These are phyloP conservation scores for Monosporozyma solicola DNA, from an alignment of 805 yeast species.

Conservation along the genomic window DNA sequence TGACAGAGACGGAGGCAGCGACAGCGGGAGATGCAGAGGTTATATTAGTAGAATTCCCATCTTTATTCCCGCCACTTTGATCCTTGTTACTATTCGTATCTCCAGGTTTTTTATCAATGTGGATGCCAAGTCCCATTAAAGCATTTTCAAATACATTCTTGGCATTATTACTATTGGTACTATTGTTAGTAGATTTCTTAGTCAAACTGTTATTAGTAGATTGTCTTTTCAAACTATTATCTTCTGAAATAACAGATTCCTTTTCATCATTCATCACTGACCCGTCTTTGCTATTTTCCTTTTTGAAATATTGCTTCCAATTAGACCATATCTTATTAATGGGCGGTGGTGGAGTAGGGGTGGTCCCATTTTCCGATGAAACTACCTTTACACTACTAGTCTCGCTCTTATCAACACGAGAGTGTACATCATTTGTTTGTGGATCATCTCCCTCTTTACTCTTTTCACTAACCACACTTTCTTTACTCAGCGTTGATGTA, in stretches of 20 bases:
- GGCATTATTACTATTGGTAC: slow-evolving; percentile 4
- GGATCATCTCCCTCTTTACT: slow-evolving; percentile 1
- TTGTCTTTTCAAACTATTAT: not conserved
- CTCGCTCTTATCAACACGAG: not conserved
- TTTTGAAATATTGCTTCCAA: slow-evolving; percentile 24
- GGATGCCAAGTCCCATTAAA: slow-evolving; percentile 19
- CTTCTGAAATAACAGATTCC: not conserved
- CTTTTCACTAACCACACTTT: slow-evolving; percentile 1
- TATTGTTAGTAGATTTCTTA: not conserved
- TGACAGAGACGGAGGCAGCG: not conserved
- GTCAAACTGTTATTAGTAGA: slow-evolving; percentile 1
- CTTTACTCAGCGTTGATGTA: slow-evolving; percentile 5
- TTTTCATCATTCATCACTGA: not conserved
- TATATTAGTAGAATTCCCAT: not conserved
- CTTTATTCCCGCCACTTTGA: not conserved
- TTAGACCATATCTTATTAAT: slow-evolving; percentile 15
- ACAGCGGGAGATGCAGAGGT: too few species aligned
- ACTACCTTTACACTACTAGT: not conserved
- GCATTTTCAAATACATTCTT: slow-evolving; percentile 18
- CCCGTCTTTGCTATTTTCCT: slow-evolving; percentile 6
- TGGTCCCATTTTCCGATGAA: not conserved
- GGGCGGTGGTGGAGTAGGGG: not conserved
- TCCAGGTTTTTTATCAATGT: slow-evolving; percentile 1
- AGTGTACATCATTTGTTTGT: not conserved
- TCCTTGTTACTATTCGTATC: not conserved